Evolutionary conservation across 805 yeast species (phyloP).

Genomic region (Hanseniaspora occidentalis): DNA sequence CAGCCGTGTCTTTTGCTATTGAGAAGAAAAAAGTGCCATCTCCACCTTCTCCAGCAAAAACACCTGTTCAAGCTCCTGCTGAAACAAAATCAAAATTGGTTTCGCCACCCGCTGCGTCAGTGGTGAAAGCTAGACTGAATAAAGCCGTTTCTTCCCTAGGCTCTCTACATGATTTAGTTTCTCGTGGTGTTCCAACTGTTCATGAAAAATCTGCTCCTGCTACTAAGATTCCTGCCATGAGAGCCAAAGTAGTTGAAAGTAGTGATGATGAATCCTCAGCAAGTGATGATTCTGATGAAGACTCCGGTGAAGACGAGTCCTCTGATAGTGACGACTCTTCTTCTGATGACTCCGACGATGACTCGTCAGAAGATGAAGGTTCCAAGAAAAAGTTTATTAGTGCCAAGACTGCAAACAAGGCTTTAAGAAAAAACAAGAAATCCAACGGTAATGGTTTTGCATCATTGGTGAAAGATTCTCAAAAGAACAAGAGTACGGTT

Average conservation of each 20-base stretch:
- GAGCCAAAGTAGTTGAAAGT: neutral
- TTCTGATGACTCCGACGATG: conserved; percentile 9
- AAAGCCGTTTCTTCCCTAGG: conserved; percentile 31
- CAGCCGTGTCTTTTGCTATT: neutral
- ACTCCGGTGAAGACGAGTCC: conserved; percentile 2
- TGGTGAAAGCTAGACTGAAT: conserved; percentile 8
- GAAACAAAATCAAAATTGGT: conserved; percentile 1
- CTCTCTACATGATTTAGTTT: conserved; percentile 45
- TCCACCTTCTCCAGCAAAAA: neutral
- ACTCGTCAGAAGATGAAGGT: conserved; percentile 9
- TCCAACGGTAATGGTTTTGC: conserved; percentile 34
- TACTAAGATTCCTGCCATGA: neutral
- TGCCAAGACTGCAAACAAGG: conserved; percentile 32
- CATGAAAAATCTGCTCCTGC: conserved; percentile 29
- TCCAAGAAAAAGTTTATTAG: conserved; percentile 27
- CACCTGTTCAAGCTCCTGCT: neutral
- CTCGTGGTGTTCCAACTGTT: conserved; percentile 60
- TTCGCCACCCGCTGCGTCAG: conserved; percentile 1
- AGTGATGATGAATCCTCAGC: conserved; percentile 5
- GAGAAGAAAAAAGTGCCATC: neutral
- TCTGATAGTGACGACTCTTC: conserved; percentile 3
- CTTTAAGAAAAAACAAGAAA: conserved; percentile 26
- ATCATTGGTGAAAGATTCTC: conserved; percentile 35
- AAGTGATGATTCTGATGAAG: neutral
- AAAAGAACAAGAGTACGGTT: conserved; percentile 11